Conservation (phyloP, 257 asterid genomes). For the Ophiorrhiza pumila region DNA sequence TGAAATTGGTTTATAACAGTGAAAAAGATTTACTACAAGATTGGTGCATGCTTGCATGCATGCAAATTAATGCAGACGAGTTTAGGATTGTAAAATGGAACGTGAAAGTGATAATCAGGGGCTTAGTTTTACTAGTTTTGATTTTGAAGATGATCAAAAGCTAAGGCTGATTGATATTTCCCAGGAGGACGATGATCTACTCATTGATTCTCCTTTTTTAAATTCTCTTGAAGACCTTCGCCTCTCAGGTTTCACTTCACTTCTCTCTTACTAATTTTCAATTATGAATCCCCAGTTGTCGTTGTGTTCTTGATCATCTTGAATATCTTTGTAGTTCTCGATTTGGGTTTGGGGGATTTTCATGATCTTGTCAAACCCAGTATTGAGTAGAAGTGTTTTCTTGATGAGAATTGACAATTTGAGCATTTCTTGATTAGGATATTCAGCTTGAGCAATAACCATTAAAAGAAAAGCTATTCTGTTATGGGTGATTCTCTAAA, state of each 20-base stretch:
- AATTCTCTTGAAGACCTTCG: slow-evolving; percentile 40
- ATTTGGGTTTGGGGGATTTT: background rate
- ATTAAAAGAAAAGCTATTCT: background rate
- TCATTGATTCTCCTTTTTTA: slow-evolving; percentile 37
- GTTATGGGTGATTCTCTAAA: background rate
- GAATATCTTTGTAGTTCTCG: background rate
- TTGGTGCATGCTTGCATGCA: background rate
- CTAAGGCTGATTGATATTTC: slow-evolving; percentile 56
- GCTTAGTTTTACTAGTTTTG: slow-evolving; percentile 33
- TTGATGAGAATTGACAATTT: background rate
- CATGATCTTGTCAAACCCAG: background rate
- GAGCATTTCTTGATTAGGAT: background rate
- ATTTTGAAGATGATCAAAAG: slow-evolving; percentile 33
- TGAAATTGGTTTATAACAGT: background rate
- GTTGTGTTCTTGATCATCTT: background rate
- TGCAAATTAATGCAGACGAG: background rate
- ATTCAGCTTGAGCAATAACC: background rate
- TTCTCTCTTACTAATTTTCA: background rate
- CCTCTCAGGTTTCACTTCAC: slow-evolving; percentile 36
- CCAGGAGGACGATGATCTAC: slow-evolving; percentile 46
- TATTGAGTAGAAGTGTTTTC: background rate
- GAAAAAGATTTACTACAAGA: background rate
- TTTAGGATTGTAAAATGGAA: slow-evolving; percentile 14
- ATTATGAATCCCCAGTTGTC: background rate
- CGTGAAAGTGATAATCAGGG: slow-evolving; percentile 22